These are phyloP conservation scores for Bromus sterilis DNA, from an alignment of 176 grass and related monocot species.

Conservation along the genomic window DNA sequence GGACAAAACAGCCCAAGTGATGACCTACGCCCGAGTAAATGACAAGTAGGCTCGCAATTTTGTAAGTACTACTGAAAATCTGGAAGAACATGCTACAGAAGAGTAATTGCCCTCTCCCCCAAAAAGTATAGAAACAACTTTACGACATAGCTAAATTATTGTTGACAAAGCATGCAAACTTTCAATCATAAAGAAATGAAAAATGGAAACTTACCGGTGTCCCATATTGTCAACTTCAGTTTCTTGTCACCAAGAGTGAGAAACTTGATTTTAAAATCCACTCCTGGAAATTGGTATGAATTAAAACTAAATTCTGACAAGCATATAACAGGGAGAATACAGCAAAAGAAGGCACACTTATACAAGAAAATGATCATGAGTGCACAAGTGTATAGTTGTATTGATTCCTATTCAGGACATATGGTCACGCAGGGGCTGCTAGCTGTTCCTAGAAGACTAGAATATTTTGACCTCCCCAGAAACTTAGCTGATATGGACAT, in stretches of 20 bases:
- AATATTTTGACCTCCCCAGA: neutral
- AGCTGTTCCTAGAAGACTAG: neutral
- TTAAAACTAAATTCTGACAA: neutral
- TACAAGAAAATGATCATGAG: neutral
- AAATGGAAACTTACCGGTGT: conserved; percentile 52
- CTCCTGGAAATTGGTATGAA: conserved; percentile 34
- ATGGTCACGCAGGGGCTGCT: neutral
- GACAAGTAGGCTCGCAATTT: neutral
- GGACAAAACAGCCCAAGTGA: neutral
- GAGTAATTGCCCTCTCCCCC: neutral
- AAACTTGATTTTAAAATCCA: conserved; percentile 96
- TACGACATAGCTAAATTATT: neutral
- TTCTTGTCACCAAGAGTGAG: conserved; percentile 71
- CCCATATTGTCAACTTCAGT: conserved; percentile 97
- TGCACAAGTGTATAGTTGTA: neutral
- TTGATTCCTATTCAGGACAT: neutral
- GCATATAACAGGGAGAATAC: neutral
- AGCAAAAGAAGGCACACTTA: neutral
- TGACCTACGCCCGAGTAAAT: neutral
- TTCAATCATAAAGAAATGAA: too few relatives aligned
- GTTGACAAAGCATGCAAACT: neutral
- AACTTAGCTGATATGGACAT: neutral
- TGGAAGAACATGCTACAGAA: neutral
- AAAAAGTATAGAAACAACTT: neutral
- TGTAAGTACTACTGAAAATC: neutral